These are phyloP conservation scores for Polyporus arcularius DNA, from an alignment of 768 basidiomycete genomes.

Conservation along the genomic window DNA sequence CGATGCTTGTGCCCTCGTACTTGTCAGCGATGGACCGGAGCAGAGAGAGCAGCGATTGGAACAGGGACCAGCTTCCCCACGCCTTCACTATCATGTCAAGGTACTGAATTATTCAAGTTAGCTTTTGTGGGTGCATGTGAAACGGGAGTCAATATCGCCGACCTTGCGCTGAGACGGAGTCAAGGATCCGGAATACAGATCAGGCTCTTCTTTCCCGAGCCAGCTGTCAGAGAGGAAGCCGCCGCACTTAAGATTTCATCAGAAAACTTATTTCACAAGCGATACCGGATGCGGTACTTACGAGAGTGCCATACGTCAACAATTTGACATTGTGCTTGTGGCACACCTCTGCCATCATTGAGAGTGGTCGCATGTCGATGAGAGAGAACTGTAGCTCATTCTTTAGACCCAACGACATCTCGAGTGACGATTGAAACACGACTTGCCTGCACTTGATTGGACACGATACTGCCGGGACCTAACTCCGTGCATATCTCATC, in stretches of 20 bases:
- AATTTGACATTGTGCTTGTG: constrained; percentile 71
- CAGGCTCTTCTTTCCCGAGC: constrained; percentile 67
- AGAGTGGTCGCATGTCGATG: constrained; percentile 75
- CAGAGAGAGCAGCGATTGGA: constrained; percentile 62
- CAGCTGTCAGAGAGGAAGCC: constrained; percentile 81
- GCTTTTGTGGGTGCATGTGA: background rate
- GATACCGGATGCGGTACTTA: constrained; percentile 36
- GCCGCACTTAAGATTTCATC: constrained; percentile 58
- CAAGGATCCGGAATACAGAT: constrained; percentile 64
- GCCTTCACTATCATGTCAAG: constrained; percentile 79
- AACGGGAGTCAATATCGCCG: constrained; percentile 12
- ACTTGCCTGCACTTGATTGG: constrained; percentile 81
- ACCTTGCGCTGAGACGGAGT: constrained; percentile 87
- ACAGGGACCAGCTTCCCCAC: constrained; percentile 79
- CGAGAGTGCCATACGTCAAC: constrained; percentile 81
- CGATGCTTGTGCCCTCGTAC: constrained; percentile 65
- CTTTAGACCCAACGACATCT: background rate
- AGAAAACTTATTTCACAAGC: background rate
- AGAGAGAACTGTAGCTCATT: constrained; percentile 65
- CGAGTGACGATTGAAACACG: too few relatives aligned
- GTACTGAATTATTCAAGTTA: constrained; percentile 48
- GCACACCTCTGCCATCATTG: constrained; percentile 79
- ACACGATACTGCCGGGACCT: constrained; percentile 70
- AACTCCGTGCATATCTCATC: constrained; percentile 80
- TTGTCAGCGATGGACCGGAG: constrained; percentile 67